phyloP scores from a whole-genome alignment of 2,329 filamentous ascomycete genomes.

The Aspergillus glaucus region DNA sequence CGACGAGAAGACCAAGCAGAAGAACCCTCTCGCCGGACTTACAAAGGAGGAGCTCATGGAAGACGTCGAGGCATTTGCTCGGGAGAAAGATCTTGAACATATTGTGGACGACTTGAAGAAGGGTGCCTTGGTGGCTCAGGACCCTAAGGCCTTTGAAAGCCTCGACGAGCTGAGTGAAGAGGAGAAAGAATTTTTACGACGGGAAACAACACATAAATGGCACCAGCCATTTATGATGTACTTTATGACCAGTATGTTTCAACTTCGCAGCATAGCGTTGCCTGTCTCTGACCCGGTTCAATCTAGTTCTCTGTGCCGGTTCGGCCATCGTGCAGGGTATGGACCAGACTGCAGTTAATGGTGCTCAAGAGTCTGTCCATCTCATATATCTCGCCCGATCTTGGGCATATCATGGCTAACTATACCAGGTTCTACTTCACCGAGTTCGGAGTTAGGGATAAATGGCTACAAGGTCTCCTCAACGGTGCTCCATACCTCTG shows the following conservation, averaged over 20 bases:
- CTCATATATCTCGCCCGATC: no score
- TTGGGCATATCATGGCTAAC: background rate
- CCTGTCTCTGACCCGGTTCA: background rate
- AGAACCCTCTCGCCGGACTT: conserved; percentile 22
- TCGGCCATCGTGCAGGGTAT: conserved; percentile 50
- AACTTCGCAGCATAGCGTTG: background rate
- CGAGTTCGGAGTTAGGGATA: conserved; percentile 9
- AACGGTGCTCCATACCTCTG: conserved; percentile 43
- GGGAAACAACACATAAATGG: conserved; percentile 48
- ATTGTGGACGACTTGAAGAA: conserved; percentile 39
- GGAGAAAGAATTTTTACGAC: conserved; percentile 37
- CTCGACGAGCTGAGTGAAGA: conserved; percentile 52
- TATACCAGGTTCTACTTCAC: conserved; percentile 18
- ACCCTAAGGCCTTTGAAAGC: conserved; percentile 58
- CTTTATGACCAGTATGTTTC: conserved; percentile 35
- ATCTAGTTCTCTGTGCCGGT: conserved; percentile 2
- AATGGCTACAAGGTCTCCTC: conserved; percentile 29
- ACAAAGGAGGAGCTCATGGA: conserved; percentile 21
- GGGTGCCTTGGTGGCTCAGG: conserved; percentile 67
- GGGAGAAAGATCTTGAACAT: conserved; percentile 53
- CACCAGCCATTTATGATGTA: conserved; percentile 45
- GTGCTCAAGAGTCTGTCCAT: conserved; percentile 26
- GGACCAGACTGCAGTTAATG: conserved; percentile 48
- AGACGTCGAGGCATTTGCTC: conserved; percentile 38
- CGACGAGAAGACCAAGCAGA: conserved; percentile 7